phyloP scores from a whole-genome alignment of 257 asterid species.

The Capsicum rhomboideum region DNA sequence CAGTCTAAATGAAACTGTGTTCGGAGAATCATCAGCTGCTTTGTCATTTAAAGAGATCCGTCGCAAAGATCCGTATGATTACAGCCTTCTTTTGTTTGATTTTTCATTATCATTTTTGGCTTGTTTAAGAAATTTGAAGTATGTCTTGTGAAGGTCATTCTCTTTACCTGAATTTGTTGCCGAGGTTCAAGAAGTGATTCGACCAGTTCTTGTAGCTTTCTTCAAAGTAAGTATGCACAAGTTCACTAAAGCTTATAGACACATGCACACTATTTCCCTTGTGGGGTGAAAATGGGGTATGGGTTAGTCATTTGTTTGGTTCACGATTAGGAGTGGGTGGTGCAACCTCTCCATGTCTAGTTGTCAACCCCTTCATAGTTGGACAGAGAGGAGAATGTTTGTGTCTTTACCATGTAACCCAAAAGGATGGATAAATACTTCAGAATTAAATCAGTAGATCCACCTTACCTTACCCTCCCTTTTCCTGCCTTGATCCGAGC shows the following conservation, averaged over 20 bases:
- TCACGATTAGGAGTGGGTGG: background rate
- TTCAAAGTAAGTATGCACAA: conserved; percentile 52
- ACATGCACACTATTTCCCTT: background rate
- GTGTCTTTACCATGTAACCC: background rate
- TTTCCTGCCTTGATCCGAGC: background rate
- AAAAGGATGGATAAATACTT: background rate
- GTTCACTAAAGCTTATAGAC: background rate
- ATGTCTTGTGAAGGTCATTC: conserved; percentile 41
- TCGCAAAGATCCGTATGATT: conserved; percentile 82
- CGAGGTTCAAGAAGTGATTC: conserved; percentile 88
- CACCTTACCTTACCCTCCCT: background rate
- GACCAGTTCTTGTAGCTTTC: conserved; percentile 85
- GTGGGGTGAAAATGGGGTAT: background rate
- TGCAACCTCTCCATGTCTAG: background rate
- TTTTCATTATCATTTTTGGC: background rate
- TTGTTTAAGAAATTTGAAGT: conserved; percentile 4
- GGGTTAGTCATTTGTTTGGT: background rate
- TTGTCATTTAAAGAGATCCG: conserved; percentile 93
- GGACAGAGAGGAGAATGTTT: background rate
- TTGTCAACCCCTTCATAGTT: background rate
- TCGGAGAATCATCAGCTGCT: conserved; percentile 94
- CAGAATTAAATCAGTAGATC: background rate
- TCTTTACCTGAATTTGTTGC: conserved; percentile 93
- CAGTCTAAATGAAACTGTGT: conserved; percentile 86
- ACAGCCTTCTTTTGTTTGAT: background rate